Evolutionary conservation across 2,329 filamentous ascomycete genomes (phyloP), one percentile per base, ranked within the genome.

Genomic region (Allantophomopsis lycopodina): DNA sequence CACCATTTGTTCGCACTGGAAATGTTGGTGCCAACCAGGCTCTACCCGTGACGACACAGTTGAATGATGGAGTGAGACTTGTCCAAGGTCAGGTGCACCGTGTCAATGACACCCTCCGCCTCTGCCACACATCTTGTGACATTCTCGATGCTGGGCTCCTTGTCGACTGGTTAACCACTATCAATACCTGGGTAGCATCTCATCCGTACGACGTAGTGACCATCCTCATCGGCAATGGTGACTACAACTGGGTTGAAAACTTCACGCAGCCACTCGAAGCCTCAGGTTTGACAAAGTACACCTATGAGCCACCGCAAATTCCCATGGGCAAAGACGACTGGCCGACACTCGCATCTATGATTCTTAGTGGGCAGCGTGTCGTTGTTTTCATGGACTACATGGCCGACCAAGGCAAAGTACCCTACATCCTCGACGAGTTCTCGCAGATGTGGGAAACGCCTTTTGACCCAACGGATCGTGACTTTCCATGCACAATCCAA

Each of bases 131-230:
- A 1, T 78, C 72, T 35, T 95, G 88, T 60, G 73, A 86, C 47
- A 64, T 94, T 3, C 71, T 94, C 23, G 79, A 94, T 49, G 83
- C 73, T 2, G 88, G 89, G 0, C 78, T 83, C 7, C 80, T 91
- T 38, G 75, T 79, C 40, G 64, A 73, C 34, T 91, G 85, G 63
- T 74, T 95, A 28, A 64, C 64, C 6, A 68, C 65, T 1, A 81
- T 94, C 11, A 68, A 67, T 30, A 57, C 64, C 34, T 95, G 88
- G 88, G 75, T 95, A 2, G 68, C 71, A 6, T 50, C 55, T 1
- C 77, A 95, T 49, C 87, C 86, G 0, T 89, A 85, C 61, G 88
- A 95, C 47, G 83, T 95, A 1, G 73, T 95, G 18, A 88, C 85
- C 1, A 78, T 95, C 46, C 66, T 95, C 14, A 77, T 95, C 38